Base-by-base conservation (phyloP, 129 eudicot genomes). In the Escallonia herrerae region DNA sequence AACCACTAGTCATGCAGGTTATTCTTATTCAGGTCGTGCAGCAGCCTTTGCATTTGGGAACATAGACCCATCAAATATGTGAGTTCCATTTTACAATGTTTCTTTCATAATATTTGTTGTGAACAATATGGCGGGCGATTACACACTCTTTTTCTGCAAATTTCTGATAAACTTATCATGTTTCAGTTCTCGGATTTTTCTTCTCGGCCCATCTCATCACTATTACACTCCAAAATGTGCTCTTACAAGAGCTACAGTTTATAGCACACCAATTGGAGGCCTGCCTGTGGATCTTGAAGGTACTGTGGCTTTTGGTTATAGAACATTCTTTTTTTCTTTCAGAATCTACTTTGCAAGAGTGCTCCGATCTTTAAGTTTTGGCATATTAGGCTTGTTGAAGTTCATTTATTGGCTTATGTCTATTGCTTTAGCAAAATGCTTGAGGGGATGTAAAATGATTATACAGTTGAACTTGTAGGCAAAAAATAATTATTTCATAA, bases 121-220 rank as follows among this genome's bases (percentile, higher is more conserved):
- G 33, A 22, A 22, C 33, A 22, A 22, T 22, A 22, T 22, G 33
- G 33, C 33, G 33, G 0, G 33, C 1, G 33, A 22, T 22, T 22
- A 22, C 33, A 22, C 33, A 0, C 33, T 22, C 33, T 22, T 22
- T 22, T 22, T 22, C 33, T 22, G 60, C 43, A 54, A 76, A 74
- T 62, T 56, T 76, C 12, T 72, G 22, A 58, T 39, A 48, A 63
- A 15, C 4, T 41, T 56, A 64, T 22, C 42, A 6, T 63, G 71
- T 67, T 64, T 42, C 91, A 91, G 98, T 75, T 54, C 87, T 41
- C 78, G 96, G 59, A 80, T 91, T 58, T 91, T 91, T 77, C 96
- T 91, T 68, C 86, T 91, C 45, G 98, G 98, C 68, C 98, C 98
- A 51, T 91, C 98, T 71, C 98, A 91, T 70, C 98, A 91, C 72